Evolutionary conservation across 1,284 basidiomycete genomes (phyloP), one percentile per base, ranked within the genome.

Genomic region (Ceratobasidium sp.): DNA sequence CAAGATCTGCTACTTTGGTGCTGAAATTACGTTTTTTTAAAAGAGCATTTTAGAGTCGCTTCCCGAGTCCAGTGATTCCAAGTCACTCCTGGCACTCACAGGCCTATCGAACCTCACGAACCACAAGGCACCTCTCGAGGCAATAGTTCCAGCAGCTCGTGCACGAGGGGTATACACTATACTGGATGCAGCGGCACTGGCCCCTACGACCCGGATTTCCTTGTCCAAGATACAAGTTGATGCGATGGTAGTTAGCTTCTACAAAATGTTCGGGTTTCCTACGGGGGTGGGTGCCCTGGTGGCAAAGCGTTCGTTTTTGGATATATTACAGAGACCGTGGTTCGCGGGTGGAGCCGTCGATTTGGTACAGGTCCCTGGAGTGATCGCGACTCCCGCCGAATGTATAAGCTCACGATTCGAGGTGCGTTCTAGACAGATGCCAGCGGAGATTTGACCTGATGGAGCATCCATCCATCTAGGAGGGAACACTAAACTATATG

Each of bases 251-350:
- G 79, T 94, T 67, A 92, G 90, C 48, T 92, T 94, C 77, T 95
- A 95, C 83, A 95, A 95, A 77, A 93, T 94, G 89, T 92, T 93
- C 74, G 92, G 92, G 34, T 94, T 89, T 76, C 93, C 93, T 8
- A 95, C 93, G 0, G 93, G 92, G 1, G 86, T 94, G 52, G 92
- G 93, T 36, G 91, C 91, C 21, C 83, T 95, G 1, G 80, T 95
- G 21, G 88, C 91, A 52, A 91, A 89, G 79, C 88, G 89, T 76
- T 83, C 84, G 4, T 90, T 92, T 77, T 80, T 92, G 55, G 79
- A 79, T 1, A 81, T 82, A 61, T 82, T 93, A 58, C 36, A 74
- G 74, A 84, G 90, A 1, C 91, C 91, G 0, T 94, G 92, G 91
- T 94, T 94, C 78, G 87, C 92, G 0, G 92, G 92, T 18, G 92